These are phyloP conservation scores for Ustilago trichophora DNA, from an alignment of 1,284 basidiomycete species.

Conservation along the genomic window DNA sequence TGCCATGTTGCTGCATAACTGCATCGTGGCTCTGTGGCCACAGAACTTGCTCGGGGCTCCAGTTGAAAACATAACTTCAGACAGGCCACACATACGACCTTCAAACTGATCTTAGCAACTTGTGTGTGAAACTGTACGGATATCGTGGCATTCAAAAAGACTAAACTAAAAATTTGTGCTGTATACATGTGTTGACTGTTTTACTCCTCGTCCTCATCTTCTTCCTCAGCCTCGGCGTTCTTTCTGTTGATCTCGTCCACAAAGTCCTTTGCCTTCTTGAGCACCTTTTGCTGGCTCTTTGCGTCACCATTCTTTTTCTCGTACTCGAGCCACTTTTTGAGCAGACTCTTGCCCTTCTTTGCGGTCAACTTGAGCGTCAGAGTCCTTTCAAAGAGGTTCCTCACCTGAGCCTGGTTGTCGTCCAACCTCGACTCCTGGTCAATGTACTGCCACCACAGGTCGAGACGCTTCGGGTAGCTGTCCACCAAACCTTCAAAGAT, in stretches of 20 bases:
- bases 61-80: no score
- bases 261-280: constrained; percentile 84
- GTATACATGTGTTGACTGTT: background rate
- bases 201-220: constrained; percentile 30
- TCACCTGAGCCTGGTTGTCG: constrained; percentile 24
- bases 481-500: constrained; percentile 96
- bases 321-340: constrained; percentile 92
- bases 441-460: constrained; percentile 95
- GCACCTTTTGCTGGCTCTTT: constrained; percentile 81
- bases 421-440: constrained; percentile 81
- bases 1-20: no score
- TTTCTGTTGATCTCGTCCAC: constrained; percentile 50
- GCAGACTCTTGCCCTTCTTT: constrained; percentile 87
- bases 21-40: no score
- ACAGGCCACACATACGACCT: no score
- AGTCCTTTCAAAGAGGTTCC: constrained; percentile 84
- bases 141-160: constrained; percentile 4
- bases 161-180: background rate
- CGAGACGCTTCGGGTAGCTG: constrained; percentile 90
- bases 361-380: constrained; percentile 85
- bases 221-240: constrained; percentile 19
- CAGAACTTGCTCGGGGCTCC: no score
- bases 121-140: background rate
- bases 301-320: constrained; percentile 88
- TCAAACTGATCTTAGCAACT: no score